Conservation (phyloP, 495 filamentous ascomycete species). For the Neurospora sp. region DNA sequence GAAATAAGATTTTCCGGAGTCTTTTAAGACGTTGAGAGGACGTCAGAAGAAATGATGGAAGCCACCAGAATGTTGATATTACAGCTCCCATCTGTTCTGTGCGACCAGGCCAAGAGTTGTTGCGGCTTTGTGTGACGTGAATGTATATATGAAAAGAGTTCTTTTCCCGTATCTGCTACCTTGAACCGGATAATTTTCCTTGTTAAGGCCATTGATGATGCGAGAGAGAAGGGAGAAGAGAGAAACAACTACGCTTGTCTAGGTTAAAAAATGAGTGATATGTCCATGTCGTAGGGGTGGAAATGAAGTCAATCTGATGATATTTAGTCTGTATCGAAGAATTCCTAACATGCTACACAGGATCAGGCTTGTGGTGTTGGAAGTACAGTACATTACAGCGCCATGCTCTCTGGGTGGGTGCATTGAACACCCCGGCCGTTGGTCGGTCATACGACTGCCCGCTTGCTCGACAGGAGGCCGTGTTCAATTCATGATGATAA, state of each 20-base stretch:
- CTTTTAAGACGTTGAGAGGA: neutral
- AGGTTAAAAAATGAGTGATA: neutral
- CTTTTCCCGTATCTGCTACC: neutral
- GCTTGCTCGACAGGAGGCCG: neutral
- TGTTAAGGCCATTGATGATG: neutral
- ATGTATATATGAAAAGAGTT: neutral
- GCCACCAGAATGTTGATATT: neutral
- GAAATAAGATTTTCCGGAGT: neutral
- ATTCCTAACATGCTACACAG: neutral
- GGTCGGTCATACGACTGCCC: neutral
- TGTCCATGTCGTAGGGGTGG: neutral
- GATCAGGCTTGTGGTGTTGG: neutral
- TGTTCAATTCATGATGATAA: neutral
- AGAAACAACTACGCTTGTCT: neutral
- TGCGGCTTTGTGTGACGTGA: neutral
- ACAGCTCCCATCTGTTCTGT: neutral
- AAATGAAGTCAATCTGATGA: neutral
- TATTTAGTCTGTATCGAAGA: neutral
- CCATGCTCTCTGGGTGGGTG: neutral
- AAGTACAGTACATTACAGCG: neutral
- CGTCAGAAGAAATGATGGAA: neutral
- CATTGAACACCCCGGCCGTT: neutral
- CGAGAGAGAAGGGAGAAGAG: neutral
- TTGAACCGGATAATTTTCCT: rapidly evolving
- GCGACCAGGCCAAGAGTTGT: neutral